These are phyloP conservation scores for Primulina tabacum DNA, from an alignment of 257 asterid genomes.

Conservation along the genomic window DNA sequence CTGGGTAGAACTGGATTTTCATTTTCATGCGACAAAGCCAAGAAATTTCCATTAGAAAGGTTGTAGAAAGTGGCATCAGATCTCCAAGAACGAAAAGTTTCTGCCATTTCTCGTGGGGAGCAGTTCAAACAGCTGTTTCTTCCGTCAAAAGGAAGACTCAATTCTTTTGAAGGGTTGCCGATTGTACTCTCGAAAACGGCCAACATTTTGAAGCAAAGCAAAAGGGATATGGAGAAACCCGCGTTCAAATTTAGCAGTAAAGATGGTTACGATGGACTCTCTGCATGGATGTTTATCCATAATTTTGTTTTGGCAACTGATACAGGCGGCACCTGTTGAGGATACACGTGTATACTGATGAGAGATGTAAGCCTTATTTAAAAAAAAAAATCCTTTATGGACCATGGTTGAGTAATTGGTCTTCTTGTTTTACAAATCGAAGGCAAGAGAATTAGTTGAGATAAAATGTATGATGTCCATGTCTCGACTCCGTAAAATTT, in stretches of 20 bases:
- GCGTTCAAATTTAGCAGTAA: constrained; percentile 7
- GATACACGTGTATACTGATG: neutral
- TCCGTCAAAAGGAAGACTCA: constrained; percentile 30
- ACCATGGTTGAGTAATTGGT: too few species aligned
- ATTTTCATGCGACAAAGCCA: constrained; percentile 55
- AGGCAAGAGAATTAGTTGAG: too few species aligned
- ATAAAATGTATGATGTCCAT: too few species aligned
- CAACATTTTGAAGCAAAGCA: constrained; percentile 36
- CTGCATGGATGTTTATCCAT: constrained; percentile 23
- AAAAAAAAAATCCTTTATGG: too few species aligned
- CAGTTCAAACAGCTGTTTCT: constrained; percentile 28
- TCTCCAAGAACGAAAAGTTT: constrained; percentile 43
- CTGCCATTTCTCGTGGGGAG: constrained; percentile 43
- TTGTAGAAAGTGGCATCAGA: constrained; percentile 51
- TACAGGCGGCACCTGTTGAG: neutral
- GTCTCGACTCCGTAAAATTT: too few species aligned
- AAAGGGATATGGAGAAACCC: neutral
- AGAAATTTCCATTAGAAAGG: constrained; percentile 49
- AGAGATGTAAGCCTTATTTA: neutral
- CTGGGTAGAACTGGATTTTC: constrained; percentile 53
- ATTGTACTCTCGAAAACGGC: constrained; percentile 49
- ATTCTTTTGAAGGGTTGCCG: constrained; percentile 48
- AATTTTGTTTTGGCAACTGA: neutral
- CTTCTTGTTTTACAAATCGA: too few species aligned
- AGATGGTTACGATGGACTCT: neutral